Base-by-base conservation (phyloP, 192 early-diverging fungal species). In the Backusella liffmaniae region DNA sequence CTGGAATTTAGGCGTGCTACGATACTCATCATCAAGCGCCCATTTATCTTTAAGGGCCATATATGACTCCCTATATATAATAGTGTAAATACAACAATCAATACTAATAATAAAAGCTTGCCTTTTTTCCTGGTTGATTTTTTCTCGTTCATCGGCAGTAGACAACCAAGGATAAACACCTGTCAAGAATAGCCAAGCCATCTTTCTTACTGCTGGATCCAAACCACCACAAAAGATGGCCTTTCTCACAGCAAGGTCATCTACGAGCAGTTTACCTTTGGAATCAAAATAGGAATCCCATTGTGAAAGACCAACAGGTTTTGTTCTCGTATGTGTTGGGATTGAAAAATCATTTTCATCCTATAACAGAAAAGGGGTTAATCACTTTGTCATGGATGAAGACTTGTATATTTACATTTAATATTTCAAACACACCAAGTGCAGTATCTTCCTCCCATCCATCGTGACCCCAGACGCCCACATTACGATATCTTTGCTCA, bases 161-260 rank as follows among this genome's bases (percentile, higher is more conserved):
- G 92, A 93, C 30, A 86, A 79, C 95, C 95, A 99, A 13, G 94
- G 87, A 77, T 94, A 97, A 4, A 98, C 86, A 15, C 86, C 87
- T 37, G 96, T 80, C 66, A 99, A 85, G 76, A 94, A 99, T 73
- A 94, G 93, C 96, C 96, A 98, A 9, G 95, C 94, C 32, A 94
- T 86, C 7, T 91, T 88, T 23, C 96, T 88, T 53, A 96, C 88
- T 49, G 92, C 90, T 66, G 90, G 87, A 36, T 94, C 92, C 2
- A 98, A 84, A 5, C 97, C 95, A 26, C 93, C 92, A 36, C 90
- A 80, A 74, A 94, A 95, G 26, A 94, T 85, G 16, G 84, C 84
- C 12, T 85, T 82, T 35, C 88, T 85, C 0, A 93, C 85, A 8
- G 85, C 74, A 16, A 83, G 85, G 29, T 89, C 72, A 37, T 84